Conservation (phyloP, 2,329 filamentous ascomycete genomes). For the Ascomycota sp. region DNA sequence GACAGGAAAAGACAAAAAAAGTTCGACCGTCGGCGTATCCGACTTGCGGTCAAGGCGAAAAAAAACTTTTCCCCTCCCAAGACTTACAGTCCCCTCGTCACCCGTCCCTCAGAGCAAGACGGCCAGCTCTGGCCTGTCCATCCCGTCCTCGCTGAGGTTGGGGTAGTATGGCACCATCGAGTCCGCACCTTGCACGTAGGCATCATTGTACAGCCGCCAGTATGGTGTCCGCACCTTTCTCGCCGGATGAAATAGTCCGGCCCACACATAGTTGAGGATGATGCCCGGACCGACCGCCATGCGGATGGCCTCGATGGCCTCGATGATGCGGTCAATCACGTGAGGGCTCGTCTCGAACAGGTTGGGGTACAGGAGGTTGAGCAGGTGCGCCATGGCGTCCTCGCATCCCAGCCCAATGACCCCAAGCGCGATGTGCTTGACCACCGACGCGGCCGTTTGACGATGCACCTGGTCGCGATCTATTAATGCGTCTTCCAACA, state of each 20-base stretch:
- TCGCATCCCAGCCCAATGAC: constrained; percentile 96
- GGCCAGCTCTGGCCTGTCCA: constrained; percentile 61
- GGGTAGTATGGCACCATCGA: constrained; percentile 95
- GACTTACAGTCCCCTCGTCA: not conserved
- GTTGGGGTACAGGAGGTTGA: constrained; percentile 92
- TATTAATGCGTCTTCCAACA: constrained; percentile 91
- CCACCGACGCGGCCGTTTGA: constrained; percentile 86
- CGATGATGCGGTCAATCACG: constrained; percentile 94
- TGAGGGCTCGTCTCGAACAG: constrained; percentile 95
- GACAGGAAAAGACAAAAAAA: too few species aligned
- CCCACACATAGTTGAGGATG: constrained; percentile 97
- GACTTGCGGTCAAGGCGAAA: too few species aligned
- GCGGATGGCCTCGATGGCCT: constrained; percentile 88
- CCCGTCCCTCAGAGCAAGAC: constrained; percentile 48
- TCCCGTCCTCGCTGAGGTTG: constrained; percentile 57
- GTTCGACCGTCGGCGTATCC: too few species aligned
- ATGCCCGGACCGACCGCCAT: constrained; percentile 83
- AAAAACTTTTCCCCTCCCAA: too few species aligned
- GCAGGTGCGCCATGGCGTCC: constrained; percentile 93
- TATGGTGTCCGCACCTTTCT: constrained; percentile 88
- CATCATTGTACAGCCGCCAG: constrained; percentile 93
- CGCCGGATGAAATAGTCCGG: constrained; percentile 88
- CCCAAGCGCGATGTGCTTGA: constrained; percentile 93
- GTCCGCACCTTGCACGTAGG: constrained; percentile 84
- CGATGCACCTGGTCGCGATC: constrained; percentile 96